phyloP scores from a whole-genome alignment of 768 basidiomycete species.

The Tylopilus rubrobrunneus region DNA sequence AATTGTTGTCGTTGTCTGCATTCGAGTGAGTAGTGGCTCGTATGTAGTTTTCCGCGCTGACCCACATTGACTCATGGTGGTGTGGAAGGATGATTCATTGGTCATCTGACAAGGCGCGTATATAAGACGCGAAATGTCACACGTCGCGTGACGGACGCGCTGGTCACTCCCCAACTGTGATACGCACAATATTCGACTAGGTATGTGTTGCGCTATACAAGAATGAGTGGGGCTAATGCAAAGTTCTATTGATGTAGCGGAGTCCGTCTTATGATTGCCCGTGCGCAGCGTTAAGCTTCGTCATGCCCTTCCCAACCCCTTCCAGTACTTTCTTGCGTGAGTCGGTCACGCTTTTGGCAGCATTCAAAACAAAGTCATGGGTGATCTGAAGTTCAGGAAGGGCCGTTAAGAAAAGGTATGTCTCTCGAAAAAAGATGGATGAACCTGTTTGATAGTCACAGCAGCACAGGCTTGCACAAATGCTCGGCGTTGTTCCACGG shows the following conservation, averaged over 20 bases:
- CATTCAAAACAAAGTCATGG: constrained; percentile 55
- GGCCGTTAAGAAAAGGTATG: background rate
- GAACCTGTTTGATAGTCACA: constrained; percentile 37
- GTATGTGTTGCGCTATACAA: constrained; percentile 13
- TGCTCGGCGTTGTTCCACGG: constrained; percentile 47
- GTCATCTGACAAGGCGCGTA: constrained; percentile 19
- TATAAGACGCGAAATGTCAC: constrained; percentile 27
- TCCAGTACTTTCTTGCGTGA: constrained; percentile 69
- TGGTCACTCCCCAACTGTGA: background rate
- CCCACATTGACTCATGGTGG: constrained; percentile 45
- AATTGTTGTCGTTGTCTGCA: constrained; percentile 36
- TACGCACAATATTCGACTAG: background rate
- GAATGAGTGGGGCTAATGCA: constrained; percentile 27
- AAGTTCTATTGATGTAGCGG: background rate
- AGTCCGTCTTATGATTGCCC: constrained; percentile 20
- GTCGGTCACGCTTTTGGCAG: constrained; percentile 65
- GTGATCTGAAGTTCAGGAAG: constrained; percentile 44
- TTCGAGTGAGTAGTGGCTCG: constrained; percentile 5
- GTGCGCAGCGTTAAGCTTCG: constrained; percentile 46
- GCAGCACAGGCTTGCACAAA: constrained; percentile 50
- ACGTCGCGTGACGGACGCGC: background rate
- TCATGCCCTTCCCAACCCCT: constrained; percentile 67
- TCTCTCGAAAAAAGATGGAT: background rate
- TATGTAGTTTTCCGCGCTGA: background rate
- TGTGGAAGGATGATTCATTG: constrained; percentile 1